These are phyloP conservation scores for Sabuloglossum arenarium DNA, from an alignment of 495 filamentous ascomycete species.

Conservation along the genomic window DNA sequence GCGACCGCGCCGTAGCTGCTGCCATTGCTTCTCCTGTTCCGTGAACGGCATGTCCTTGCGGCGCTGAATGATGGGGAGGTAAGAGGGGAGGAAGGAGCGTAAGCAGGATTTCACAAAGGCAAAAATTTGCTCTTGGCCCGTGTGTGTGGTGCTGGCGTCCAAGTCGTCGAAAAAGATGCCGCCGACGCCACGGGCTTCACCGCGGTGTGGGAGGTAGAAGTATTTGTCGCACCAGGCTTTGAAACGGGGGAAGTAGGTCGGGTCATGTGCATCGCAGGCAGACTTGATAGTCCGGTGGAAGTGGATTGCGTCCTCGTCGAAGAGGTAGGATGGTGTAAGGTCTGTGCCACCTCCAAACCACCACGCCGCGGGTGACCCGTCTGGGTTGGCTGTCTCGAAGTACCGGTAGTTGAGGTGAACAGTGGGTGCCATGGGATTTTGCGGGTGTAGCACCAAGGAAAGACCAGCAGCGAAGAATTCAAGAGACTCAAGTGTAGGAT, in stretches of 20 bases:
- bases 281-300: constrained; percentile 91
- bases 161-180: constrained; percentile 99
- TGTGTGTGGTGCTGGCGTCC: constrained; percentile 46
- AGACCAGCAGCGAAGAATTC: constrained; percentile 91
- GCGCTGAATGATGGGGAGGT: constrained; percentile 68
- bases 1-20: constrained; percentile 74
- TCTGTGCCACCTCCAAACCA: constrained; percentile 97
- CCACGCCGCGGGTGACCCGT: constrained; percentile 62
- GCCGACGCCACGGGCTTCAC: constrained; percentile 73
- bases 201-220: constrained; percentile 80
- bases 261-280: constrained; percentile 84
- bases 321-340: constrained; percentile 82
- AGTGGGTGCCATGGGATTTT: constrained; percentile 91
- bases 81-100: constrained; percentile 73
- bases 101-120: constrained; percentile 75
- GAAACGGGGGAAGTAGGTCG: constrained; percentile 80
- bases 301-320: constrained; percentile 89
- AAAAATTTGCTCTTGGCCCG: constrained; percentile 79
- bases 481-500: constrained; percentile 52
- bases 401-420: constrained; percentile 98
- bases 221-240: constrained; percentile 98
- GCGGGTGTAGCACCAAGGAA: constrained; percentile 77
- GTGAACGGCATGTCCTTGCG: constrained; percentile 85
- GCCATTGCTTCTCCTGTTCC: constrained; percentile 76
- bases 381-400: constrained; percentile 75